These are phyloP conservation scores for Paramecium pentaurelia DNA, from an alignment of 73 alveolate species.

Conservation along the genomic window DNA sequence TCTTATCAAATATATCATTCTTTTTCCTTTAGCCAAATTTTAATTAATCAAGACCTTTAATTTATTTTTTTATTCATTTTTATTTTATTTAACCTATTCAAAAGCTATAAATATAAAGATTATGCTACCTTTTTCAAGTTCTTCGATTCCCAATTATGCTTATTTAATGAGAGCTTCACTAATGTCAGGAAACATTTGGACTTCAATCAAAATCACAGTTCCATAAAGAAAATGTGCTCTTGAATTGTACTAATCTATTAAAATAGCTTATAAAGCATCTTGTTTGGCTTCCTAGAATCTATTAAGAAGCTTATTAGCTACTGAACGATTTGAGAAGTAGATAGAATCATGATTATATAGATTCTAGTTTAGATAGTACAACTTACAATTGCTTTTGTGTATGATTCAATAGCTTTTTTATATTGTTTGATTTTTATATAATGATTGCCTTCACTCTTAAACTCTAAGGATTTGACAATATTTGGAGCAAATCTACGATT, in stretches of 20 bases:
- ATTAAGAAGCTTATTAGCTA: neutral
- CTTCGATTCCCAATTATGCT: neutral
- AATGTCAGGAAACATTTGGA: neutral
- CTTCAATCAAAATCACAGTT: constrained; percentile 4
- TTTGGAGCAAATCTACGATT: neutral
- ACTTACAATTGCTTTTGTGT: constrained; percentile 10
- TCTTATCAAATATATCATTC: neutral
- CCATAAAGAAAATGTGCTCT: constrained; percentile 17
- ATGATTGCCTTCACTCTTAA: neutral
- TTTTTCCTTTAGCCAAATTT: constrained; percentile 27
- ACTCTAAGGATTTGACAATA: neutral
- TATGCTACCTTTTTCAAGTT: neutral
- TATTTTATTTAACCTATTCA: neutral
- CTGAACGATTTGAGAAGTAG: constrained; percentile 5
- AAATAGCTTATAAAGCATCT: constrained; percentile 5
- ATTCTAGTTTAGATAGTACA: neutral
- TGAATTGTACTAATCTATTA: neutral
- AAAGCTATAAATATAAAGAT: neutral
- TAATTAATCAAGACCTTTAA: neutral
- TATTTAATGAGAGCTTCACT: neutral
- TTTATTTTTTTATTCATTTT: neutral
- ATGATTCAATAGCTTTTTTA: constrained; percentile 6
- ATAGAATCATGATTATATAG: neutral
- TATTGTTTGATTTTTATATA: neutral
- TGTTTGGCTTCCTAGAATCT: neutral